Base-by-base conservation (phyloP, 805 yeast species). In the Metschnikowia sp. region DNA sequence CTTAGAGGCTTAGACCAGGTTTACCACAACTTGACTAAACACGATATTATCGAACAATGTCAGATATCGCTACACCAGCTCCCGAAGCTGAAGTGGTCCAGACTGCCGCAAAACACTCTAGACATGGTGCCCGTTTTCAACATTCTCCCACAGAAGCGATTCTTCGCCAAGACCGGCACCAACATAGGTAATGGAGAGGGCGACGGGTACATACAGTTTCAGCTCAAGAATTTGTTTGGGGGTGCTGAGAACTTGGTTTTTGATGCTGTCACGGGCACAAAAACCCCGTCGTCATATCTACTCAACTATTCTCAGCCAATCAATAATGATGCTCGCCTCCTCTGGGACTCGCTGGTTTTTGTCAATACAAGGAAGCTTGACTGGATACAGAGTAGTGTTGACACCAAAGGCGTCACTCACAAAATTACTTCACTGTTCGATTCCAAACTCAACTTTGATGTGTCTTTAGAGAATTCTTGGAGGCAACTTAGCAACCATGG, bases 101-200 rank as follows among this genome's bases (percentile, higher is more conserved):
- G 36, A 31, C 28, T 22, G 28, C 49, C 47, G 33, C 45, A 29
- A 4, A n/a, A 15, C 32, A 50, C 54, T 36, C 36, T 61, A 44
- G 59, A 57, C 38, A 47, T 74, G 19, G 65, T 67, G 2, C 76
- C 77, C 2, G 61, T 68, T 2, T 68, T 71, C 56, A 68, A 68
- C 43, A 47, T 68, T 4, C 36, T 64, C 5, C 91, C 92, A 0
- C 78, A 78, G 4, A 88, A 88, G 56, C 77, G 78, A 54, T 86
- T 90, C 57, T 76, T 79, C 50, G 91, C 96, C 44, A 87, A 86
- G 57, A 88, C 97, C 1, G 99, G 99, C 4, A 94, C 98, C 2
- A 91, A 90, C 64, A 80, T 94, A 8, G 98, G 98, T 2, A 92
- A 94, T 61, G 96, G 96, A 31, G 98, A 94, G 70, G 99, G 97